Evolutionary conservation across 495 filamentous ascomycete genomes (phyloP).

Genomic region (Mytilinidion resinicola): DNA sequence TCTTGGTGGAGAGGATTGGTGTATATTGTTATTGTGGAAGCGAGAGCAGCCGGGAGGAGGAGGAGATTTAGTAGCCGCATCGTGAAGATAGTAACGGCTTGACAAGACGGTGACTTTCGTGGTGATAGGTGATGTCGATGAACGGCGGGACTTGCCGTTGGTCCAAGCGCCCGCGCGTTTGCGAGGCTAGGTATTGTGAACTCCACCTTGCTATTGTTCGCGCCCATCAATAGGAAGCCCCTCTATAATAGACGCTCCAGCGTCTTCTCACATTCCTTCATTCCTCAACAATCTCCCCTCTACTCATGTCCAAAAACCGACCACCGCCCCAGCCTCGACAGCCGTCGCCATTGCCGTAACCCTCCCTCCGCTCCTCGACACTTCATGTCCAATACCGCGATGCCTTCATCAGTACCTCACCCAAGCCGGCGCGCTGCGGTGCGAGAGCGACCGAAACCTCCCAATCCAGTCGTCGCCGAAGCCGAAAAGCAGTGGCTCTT

Average conservation of each 20-base stretch:
- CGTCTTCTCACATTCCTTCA: not conserved
- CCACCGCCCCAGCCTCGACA: not conserved
- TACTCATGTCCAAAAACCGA: not conserved
- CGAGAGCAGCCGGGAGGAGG: slow-evolving; percentile 19
- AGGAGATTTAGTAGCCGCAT: slow-evolving; percentile 15
- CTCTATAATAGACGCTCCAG: too few relatives aligned
- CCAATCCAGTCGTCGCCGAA: slow-evolving; percentile 44
- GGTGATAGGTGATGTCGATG: too few relatives aligned
- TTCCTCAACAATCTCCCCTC: not conserved
- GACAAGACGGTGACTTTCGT: too few relatives aligned
- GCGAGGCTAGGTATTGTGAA: too few relatives aligned
- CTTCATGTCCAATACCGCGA: not conserved
- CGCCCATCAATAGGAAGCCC: too few relatives aligned
- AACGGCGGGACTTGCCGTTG: too few relatives aligned
- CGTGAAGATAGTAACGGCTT: not conserved
- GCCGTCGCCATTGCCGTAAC: not conserved
- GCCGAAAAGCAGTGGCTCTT: slow-evolving; percentile 81
- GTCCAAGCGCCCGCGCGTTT: too few relatives aligned
- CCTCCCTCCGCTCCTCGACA: not conserved
- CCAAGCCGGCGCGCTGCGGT: slow-evolving; percentile 19
- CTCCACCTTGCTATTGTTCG: too few relatives aligned
- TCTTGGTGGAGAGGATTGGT: slow-evolving; percentile 2
- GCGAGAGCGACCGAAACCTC: slow-evolving; percentile 32
- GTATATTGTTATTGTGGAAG: slow-evolving; percentile 23
- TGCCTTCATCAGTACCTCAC: not conserved